Percentiles rank a stretch among this genome's conserved stretches.
Evolutionary conservation across 2,329 filamentous ascomycete species (phyloP).

Genomic region (Albophoma yamanashiensis): DNA sequence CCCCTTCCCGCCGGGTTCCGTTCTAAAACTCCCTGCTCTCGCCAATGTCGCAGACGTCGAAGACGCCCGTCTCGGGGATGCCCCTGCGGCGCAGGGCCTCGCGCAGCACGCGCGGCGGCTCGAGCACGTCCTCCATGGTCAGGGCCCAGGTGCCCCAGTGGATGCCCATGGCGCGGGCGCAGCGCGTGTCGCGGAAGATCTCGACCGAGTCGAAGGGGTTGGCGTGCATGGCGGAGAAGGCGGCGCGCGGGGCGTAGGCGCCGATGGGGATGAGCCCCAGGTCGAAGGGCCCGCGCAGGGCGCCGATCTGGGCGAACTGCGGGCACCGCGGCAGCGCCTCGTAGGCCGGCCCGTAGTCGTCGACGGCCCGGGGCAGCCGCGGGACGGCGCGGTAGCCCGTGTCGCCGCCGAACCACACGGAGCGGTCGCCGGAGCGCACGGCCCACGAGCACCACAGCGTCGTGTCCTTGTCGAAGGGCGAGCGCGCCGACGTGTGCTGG

Average conservation of each 20-base stretch:
- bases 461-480: conserved; percentile 55
- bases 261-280: conserved; percentile 89
- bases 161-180: conserved; percentile 69
- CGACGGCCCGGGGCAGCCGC: conserved; percentile 42
- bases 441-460: conserved; percentile 89
- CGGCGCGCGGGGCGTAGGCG: conserved; percentile 62
- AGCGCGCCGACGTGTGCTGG: conserved; percentile 70
- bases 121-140: conserved; percentile 74
- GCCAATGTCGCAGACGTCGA: conserved; percentile 77
- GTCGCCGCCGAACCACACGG: conserved; percentile 83
- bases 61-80: conserved; percentile 59
- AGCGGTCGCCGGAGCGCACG: conserved; percentile 60
- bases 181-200: conserved; percentile 78
- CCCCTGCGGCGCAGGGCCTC: conserved; percentile 59
- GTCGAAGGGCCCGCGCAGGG: conserved; percentile 74
- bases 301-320: conserved; percentile 76
- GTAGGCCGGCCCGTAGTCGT: conserved; percentile 63
- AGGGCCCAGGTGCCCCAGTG: conserved; percentile 91
- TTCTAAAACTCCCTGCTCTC: conserved; percentile 65
- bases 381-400: conserved; percentile 82
- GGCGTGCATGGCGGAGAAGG: conserved; percentile 76
- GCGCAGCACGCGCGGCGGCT: conserved; percentile 65
- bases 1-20: neutral
- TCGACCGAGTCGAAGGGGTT: conserved; percentile 82
- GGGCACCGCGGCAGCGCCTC: conserved; percentile 63